phyloP scores from a whole-genome alignment of 192 early-diverging fungal genomes.

The Coemansia asiatica region DNA sequence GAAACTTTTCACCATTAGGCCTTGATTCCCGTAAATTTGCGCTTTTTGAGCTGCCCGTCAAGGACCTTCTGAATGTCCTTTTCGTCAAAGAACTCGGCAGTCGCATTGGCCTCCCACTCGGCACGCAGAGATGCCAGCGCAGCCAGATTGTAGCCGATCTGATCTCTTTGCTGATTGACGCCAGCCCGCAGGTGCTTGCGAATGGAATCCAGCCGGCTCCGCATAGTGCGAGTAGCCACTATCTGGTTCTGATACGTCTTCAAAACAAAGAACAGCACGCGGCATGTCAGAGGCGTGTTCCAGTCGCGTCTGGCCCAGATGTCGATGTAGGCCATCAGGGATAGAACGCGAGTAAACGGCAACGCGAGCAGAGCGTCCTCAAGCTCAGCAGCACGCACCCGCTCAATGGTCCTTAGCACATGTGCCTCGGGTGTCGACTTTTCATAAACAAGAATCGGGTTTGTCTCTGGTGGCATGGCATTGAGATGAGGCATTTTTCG shows the following conservation, averaged over 20 bases:
- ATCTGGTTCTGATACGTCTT: slow-evolving; percentile 90
- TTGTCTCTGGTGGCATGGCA: slow-evolving; percentile 55
- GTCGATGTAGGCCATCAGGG: slow-evolving; percentile 74
- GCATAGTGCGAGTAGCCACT: slow-evolving; percentile 75
- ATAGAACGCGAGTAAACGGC: slow-evolving; percentile 78
- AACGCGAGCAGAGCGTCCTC: slow-evolving; percentile 89
- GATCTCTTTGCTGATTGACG: slow-evolving; percentile 73
- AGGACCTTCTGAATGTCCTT: slow-evolving; percentile 56
- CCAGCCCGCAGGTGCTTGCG: slow-evolving; percentile 62
- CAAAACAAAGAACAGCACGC: slow-evolving; percentile 83
- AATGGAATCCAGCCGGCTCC: slow-evolving; percentile 71
- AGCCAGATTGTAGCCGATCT: slow-evolving; percentile 87
- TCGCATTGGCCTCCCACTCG: slow-evolving; percentile 74
- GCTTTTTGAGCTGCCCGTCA: slow-evolving; percentile 64
- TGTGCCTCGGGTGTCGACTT: slow-evolving; percentile 72
- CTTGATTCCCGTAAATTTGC: slow-evolving; percentile 64
- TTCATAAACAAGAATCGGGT: slow-evolving; percentile 69
- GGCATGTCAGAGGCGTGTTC: slow-evolving; percentile 77
- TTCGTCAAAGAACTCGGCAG: slow-evolving; percentile 74
- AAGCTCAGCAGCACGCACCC: slow-evolving; percentile 79
- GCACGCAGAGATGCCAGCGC: slow-evolving; percentile 73
- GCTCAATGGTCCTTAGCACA: slow-evolving; percentile 75
- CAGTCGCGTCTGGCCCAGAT: slow-evolving; percentile 81
- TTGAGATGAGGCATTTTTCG: slow-evolving; percentile 39
- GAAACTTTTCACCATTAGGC: slow-evolving; percentile 10